Conservation (phyloP, 805 yeast genomes). For the Lipomyces sp. region DNA sequence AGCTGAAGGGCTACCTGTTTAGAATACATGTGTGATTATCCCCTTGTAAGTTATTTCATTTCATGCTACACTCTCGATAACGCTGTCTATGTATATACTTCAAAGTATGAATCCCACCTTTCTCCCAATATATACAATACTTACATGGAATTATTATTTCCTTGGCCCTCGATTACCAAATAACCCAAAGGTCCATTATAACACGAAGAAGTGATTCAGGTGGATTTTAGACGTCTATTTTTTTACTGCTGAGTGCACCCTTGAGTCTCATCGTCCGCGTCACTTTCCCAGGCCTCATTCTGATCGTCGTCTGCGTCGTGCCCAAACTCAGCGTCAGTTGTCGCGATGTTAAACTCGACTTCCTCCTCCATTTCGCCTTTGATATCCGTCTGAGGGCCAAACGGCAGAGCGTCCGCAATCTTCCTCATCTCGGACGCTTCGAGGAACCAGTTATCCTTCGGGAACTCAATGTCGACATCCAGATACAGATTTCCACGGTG, state of each 20-base stretch:
- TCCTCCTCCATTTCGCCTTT: constrained; percentile 23
- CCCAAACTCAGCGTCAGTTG: constrained; percentile 26
- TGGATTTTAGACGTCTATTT: neutral
- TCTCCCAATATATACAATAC: neutral
- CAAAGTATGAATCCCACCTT: neutral
- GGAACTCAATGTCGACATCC: constrained; percentile 75
- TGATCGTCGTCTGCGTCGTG: constrained; percentile 10
- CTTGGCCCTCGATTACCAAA: neutral
- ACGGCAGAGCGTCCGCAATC: constrained; percentile 40
- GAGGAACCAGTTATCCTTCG: constrained; percentile 80
- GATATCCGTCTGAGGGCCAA: constrained; percentile 15
- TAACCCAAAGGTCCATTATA: neutral
- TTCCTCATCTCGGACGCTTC: constrained; percentile 63
- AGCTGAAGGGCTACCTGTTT: too few species aligned
- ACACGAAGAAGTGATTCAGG: neutral
- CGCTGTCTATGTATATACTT: too few species aligned
- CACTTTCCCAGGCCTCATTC: constrained; percentile 30
- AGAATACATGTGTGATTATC: too few species aligned
- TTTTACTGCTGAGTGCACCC: constrained; percentile 25
- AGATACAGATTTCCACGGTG: constrained; percentile 72
- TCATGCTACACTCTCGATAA: neutral
- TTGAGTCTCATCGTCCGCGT: constrained; percentile 35
- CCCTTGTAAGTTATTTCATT: neutral
- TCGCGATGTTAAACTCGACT: constrained; percentile 13
- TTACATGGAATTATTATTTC: neutral